These are phyloP conservation scores for Clarireedia homoeocarpa DNA, from an alignment of 2,329 filamentous ascomycete genomes.

Conservation along the genomic window DNA sequence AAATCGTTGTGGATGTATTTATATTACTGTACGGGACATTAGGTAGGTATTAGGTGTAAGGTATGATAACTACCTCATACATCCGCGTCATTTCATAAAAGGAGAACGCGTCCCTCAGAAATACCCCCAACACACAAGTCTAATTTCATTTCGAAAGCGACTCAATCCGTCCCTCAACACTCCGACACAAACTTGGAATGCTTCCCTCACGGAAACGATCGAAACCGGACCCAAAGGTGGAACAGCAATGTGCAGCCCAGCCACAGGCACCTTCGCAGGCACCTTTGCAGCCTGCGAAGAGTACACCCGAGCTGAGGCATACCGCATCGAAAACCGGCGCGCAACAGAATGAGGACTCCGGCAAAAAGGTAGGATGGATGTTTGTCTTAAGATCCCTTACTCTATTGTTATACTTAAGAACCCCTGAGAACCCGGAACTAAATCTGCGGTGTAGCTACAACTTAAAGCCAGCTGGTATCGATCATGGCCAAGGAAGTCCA, in stretches of 20 bases:
- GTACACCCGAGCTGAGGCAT: constrained; percentile 11
- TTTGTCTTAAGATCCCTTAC: not conserved
- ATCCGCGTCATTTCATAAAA: not conserved
- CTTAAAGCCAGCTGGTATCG: constrained; percentile 49
- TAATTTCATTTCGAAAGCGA: too few species aligned
- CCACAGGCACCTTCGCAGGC: constrained; percentile 5
- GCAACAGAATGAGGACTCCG: not conserved
- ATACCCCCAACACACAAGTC: too few species aligned
- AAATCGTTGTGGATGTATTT: too few species aligned
- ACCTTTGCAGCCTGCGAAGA: constrained; percentile 6
- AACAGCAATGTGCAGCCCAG: constrained; percentile 11
- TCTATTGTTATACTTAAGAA: not conserved
- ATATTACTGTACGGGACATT: too few species aligned
- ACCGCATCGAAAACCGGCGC: not conserved
- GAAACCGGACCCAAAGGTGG: constrained; percentile 19
- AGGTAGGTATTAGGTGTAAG: too few species aligned
- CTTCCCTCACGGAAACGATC: constrained; percentile 24
- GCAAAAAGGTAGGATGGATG: constrained; percentile 1
- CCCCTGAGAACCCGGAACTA: constrained; percentile 3
- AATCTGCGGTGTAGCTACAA: constrained; percentile 17
- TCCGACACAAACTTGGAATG: constrained; percentile 15
- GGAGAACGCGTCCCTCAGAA: not conserved
- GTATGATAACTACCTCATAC: too few species aligned
- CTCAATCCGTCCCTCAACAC: too few species aligned
- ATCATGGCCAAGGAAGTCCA: constrained; percentile 46